Evolutionary conservation across 352 stramenopile species (phyloP).

Genomic region (Globisporangium mamillatum): DNA sequence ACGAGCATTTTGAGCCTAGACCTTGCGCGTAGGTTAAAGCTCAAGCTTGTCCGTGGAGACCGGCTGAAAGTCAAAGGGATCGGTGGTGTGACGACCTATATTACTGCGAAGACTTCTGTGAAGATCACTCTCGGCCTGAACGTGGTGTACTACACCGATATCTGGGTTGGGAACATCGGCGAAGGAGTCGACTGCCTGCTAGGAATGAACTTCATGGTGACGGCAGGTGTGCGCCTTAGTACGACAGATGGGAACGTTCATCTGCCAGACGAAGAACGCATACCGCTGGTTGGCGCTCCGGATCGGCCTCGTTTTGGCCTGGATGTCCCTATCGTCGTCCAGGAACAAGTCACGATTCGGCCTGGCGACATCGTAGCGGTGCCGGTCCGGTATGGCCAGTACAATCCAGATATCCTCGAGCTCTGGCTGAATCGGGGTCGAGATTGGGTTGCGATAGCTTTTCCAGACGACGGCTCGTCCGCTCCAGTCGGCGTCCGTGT

Average conservation of each 20-base stretch:
- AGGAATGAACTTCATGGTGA: conserved; percentile 30
- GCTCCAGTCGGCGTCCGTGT: background rate
- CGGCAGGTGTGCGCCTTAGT: conserved; percentile 18
- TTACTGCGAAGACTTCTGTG: conserved; percentile 4
- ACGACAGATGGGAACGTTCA: conserved; percentile 8
- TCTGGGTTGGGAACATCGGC: conserved; percentile 28
- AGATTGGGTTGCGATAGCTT: too few species aligned
- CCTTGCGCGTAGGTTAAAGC: conserved; percentile 25
- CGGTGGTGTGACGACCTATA: conserved; percentile 18
- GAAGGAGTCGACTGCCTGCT: conserved; percentile 28
- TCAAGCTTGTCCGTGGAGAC: conserved; percentile 8
- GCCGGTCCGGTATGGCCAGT: too few species aligned
- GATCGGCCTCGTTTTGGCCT: background rate
- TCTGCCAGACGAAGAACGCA: background rate
- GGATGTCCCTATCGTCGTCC: too few species aligned
- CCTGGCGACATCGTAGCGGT: too few species aligned
- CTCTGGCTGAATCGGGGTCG: too few species aligned
- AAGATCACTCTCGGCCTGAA: conserved; percentile 26
- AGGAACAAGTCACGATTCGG: too few species aligned
- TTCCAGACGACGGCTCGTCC: too few species aligned
- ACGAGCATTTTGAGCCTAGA: conserved; percentile 28
- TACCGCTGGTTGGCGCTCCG: background rate
- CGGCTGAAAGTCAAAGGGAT: conserved; percentile 9
- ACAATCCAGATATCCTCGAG: too few species aligned
- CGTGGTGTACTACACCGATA: conserved; percentile 18